phyloP scores from a whole-genome alignment of 2,329 filamentous ascomycete species.

The Dothiorella sarmentorum region DNA sequence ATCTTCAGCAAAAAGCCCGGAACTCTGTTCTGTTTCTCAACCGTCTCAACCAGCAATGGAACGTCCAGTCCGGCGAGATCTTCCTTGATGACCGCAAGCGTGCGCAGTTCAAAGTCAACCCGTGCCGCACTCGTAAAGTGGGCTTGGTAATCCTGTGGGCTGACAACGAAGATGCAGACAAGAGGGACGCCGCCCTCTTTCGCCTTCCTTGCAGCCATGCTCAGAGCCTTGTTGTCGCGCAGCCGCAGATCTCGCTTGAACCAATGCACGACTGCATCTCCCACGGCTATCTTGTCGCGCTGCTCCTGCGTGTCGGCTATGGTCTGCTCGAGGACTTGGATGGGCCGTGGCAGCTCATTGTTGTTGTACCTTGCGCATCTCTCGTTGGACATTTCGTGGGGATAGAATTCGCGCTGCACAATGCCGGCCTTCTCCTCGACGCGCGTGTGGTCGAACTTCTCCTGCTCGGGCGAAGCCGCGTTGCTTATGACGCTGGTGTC shows the following conservation, averaged over 20 bases:
- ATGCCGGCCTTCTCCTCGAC: slow-evolving; percentile 38
- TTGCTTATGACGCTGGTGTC: not conserved
- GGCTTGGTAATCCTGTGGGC: slow-evolving; percentile 79
- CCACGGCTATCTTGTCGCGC: slow-evolving; percentile 52
- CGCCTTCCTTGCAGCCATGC: slow-evolving; percentile 64
- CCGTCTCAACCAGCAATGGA: slow-evolving; percentile 71
- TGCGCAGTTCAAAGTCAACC: slow-evolving; percentile 78
- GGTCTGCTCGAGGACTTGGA: slow-evolving; percentile 62
- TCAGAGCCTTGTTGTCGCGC: slow-evolving; percentile 69
- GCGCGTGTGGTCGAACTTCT: slow-evolving; percentile 34
- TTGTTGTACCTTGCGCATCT: slow-evolving; percentile 71
- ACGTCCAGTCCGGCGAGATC: slow-evolving; percentile 71
- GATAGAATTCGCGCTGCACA: slow-evolving; percentile 66
- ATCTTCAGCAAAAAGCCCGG: slow-evolving; percentile 61
- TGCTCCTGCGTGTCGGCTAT: slow-evolving; percentile 57
- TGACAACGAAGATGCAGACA: slow-evolving; percentile 74
- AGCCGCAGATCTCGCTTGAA: slow-evolving; percentile 79
- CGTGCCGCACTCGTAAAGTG: slow-evolving; percentile 70
- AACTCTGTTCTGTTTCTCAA: slow-evolving; percentile 62
- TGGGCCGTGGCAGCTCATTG: slow-evolving; percentile 67
- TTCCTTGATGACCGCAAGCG: slow-evolving; percentile 59
- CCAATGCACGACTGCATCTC: slow-evolving; percentile 76
- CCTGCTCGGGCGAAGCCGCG: slow-evolving; percentile 18
- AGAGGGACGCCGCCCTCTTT: slow-evolving; percentile 66
- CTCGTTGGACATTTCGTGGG: slow-evolving; percentile 78